Evolutionary conservation across 768 basidiomycete genomes (phyloP).

Genomic region (Suillus americanus): DNA sequence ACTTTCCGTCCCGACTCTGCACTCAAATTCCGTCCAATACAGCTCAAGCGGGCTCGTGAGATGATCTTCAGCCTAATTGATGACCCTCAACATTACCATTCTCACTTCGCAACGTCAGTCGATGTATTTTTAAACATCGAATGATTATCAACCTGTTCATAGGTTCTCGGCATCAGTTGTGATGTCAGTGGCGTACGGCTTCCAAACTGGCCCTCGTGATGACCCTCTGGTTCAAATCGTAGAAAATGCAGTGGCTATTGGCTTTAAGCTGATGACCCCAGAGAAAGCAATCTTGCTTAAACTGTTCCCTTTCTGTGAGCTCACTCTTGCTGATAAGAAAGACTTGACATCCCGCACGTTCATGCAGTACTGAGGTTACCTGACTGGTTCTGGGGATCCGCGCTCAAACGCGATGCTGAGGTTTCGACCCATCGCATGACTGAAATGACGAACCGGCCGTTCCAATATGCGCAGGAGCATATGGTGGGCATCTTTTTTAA

Average conservation of each 20-base stretch:
- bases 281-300: constrained; percentile 1
- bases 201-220: background rate
- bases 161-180: background rate
- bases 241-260: background rate
- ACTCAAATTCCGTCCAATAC: background rate
- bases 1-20: background rate
- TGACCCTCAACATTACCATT: background rate
- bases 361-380: constrained; percentile 9
- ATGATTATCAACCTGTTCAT: background rate
- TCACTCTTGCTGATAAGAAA: background rate
- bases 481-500: constrained; percentile 5
- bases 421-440: background rate
- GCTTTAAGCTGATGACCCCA: background rate
- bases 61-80: background rate
- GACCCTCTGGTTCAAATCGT: background rate
- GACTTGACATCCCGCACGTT: background rate
- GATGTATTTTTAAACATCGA: background rate
- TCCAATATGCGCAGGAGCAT: constrained; percentile 7
- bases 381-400: constrained; percentile 12
- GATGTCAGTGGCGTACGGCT: background rate
- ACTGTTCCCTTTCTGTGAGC: background rate
- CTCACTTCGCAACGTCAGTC: background rate
- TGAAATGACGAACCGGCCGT: constrained; percentile 5
- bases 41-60: background rate
- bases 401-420: constrained; percentile 8